phyloP scores from a whole-genome alignment of 345 rosid species.

The Sonneratia alba region DNA sequence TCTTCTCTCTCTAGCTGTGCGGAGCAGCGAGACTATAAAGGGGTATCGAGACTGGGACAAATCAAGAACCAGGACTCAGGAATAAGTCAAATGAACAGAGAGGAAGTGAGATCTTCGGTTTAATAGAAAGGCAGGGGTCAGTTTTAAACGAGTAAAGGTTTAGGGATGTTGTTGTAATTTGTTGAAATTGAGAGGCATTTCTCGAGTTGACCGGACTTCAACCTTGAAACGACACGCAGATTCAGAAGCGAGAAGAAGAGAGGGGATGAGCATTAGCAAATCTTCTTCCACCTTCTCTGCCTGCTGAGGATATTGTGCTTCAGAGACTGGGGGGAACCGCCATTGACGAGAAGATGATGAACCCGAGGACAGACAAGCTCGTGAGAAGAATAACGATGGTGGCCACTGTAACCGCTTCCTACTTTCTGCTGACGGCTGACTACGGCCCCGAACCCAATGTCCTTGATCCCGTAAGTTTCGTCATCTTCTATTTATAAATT shows the following conservation, averaged over 20 bases:
- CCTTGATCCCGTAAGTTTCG: slow-evolving; percentile 62
- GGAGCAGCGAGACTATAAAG: not conserved
- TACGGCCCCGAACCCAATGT: slow-evolving; percentile 82
- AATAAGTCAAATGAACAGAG: not conserved
- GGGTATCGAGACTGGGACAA: not conserved
- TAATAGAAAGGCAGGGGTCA: not conserved
- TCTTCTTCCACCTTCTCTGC: not conserved
- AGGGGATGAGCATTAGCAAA: not conserved
- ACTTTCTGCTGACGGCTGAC: slow-evolving; percentile 82
- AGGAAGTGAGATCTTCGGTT: not conserved
- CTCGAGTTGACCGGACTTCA: not conserved
- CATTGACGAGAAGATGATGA: slow-evolving; percentile 24
- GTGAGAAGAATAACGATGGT: slow-evolving; percentile 78
- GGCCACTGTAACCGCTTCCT: slow-evolving; percentile 69
- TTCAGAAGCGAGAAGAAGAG: not conserved
- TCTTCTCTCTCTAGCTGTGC: not conserved
- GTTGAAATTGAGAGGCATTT: not conserved
- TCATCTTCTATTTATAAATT: not conserved
- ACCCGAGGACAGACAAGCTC: slow-evolving; percentile 56
- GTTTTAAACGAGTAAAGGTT: not conserved
- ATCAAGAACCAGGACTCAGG: not conserved
- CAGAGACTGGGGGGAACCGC: not conserved
- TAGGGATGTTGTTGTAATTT: not conserved
- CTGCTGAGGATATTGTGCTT: not conserved
- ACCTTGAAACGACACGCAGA: not conserved